Percentiles rank a stretch among this genome's conserved stretches.
Conservation (phyloP, 331 rosid genomes). For the Malus hybrid region DNA sequence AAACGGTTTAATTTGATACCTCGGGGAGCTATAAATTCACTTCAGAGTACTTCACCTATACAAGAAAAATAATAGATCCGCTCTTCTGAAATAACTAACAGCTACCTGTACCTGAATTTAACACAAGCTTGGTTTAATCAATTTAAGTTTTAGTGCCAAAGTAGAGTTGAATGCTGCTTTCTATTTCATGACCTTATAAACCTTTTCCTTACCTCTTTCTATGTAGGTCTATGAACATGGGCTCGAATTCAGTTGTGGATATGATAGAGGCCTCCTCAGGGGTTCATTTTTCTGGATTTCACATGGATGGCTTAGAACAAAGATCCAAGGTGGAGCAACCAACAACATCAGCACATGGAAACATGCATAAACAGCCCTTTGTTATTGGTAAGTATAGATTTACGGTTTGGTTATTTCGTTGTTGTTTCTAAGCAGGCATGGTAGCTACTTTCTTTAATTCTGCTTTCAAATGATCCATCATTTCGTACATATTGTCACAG, state of each 20-base stretch:
- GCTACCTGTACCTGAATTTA: background rate
- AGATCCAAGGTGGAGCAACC: constrained; percentile 40
- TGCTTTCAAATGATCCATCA: background rate
- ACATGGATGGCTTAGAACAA: constrained; percentile 53
- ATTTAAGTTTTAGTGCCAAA: too few relatives aligned
- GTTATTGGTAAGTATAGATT: constrained; percentile 60
- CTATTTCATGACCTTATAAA: background rate
- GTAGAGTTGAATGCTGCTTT: too few relatives aligned
- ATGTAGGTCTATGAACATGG: constrained; percentile 47
- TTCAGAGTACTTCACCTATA: background rate
- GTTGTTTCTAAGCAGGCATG: background rate
- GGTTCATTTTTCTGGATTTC: constrained; percentile 98
- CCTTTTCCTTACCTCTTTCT: background rate
- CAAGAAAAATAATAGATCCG: background rate
- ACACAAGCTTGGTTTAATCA: background rate
- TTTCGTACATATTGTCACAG: constrained; percentile 30
- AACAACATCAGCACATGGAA: constrained; percentile 48
- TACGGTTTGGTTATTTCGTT: background rate
- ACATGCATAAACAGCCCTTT: constrained; percentile 67
- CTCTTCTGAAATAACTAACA: background rate
- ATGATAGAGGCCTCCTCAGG: constrained; percentile 82
- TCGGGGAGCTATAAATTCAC: background rate
- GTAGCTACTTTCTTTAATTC: background rate
- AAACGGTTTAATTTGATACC: background rate
- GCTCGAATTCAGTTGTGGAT: constrained; percentile 60